These are phyloP conservation scores for Tulasnella sp. DNA, from an alignment of 768 basidiomycete genomes.

Conservation along the genomic window DNA sequence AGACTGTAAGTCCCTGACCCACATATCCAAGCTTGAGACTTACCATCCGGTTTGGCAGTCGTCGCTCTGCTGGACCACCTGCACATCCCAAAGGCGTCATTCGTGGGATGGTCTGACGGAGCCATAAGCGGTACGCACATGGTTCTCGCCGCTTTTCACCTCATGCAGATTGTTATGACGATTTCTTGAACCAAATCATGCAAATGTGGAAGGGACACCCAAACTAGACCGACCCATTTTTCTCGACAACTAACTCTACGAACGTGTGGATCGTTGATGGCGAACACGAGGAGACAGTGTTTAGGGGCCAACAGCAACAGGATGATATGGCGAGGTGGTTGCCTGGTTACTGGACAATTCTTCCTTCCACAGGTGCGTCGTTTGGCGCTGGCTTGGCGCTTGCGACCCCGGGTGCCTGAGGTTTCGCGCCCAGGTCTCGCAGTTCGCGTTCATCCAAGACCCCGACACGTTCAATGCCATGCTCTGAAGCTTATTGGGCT, in stretches of 20 bases:
- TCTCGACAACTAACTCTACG: constrained; percentile 4
- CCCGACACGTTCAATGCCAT: constrained; percentile 15
- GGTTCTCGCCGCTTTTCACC: not conserved
- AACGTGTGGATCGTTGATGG: constrained; percentile 19
- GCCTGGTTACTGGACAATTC: constrained; percentile 5
- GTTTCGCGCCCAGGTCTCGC: not conserved
- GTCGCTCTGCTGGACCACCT: constrained; percentile 12
- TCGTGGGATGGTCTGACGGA: constrained; percentile 30
- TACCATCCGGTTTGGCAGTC: not conserved
- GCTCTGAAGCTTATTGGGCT: constrained; percentile 1
- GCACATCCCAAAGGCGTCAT: constrained; percentile 12
- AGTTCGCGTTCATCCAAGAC: constrained; percentile 25
- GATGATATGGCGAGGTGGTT: constrained; percentile 26
- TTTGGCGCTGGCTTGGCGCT: not conserved
- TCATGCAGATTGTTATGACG: constrained; percentile 3
- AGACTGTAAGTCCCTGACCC: not conserved
- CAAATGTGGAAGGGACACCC: constrained; percentile 22
- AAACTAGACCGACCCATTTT: constrained; percentile 13
- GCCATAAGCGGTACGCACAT: not conserved
- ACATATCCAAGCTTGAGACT: not conserved
- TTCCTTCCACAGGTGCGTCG: constrained; percentile 13
- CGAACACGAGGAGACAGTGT: constrained; percentile 23
- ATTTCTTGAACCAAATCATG: constrained; percentile 5
- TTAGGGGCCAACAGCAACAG: constrained; percentile 14
- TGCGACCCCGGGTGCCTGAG: not conserved